Evolutionary conservation across 305 asterid species (phyloP).

Genomic region (Striga hermonthica): DNA sequence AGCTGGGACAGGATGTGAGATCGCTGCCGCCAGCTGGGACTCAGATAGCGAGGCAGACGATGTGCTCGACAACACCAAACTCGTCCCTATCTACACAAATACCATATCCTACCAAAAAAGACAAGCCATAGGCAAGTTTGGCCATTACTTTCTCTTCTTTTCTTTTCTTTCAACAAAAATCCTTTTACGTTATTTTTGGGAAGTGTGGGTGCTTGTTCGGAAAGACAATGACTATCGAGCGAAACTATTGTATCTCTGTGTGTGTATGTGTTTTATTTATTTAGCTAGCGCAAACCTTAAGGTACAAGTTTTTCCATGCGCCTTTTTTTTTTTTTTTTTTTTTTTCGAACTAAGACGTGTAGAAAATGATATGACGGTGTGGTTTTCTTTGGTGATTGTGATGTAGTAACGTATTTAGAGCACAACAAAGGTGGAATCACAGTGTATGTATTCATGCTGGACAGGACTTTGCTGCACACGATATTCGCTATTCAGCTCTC

Average conservation of each 20-base stretch:
- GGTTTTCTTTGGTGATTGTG: conserved; percentile 8
- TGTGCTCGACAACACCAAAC: conserved; percentile 62
- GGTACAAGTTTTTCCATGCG: too few relatives aligned
- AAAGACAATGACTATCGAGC: too few relatives aligned
- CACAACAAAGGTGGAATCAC: conserved; percentile 90
- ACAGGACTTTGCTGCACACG: conserved; percentile 68
- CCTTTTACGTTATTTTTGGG: too few relatives aligned
- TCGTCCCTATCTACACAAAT: conserved; percentile 50
- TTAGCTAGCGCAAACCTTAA: too few relatives aligned
- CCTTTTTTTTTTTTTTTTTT: too few relatives aligned
- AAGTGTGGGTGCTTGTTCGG: too few relatives aligned
- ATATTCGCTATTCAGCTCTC: conserved; percentile 69
- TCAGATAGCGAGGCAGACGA: conserved; percentile 72
- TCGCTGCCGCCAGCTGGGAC: conserved; percentile 40
- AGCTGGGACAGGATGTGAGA: conserved; percentile 20
- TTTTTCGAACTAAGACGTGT: too few relatives aligned
- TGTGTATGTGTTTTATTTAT: too few relatives aligned
- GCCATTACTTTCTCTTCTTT: background rate
- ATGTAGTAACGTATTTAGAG: conserved; percentile 81
- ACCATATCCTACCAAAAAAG: conserved; percentile 85
- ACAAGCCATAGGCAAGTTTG: conserved; percentile 72
- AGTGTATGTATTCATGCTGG: conserved; percentile 86
- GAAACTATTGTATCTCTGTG: too few relatives aligned
- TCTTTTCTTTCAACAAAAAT: too few relatives aligned
- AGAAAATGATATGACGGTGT: background rate